Percentiles rank a stretch among this genome's conserved stretches.
Evolutionary conservation across 768 basidiomycete genomes (phyloP).

Genomic region (Russula emetica): DNA sequence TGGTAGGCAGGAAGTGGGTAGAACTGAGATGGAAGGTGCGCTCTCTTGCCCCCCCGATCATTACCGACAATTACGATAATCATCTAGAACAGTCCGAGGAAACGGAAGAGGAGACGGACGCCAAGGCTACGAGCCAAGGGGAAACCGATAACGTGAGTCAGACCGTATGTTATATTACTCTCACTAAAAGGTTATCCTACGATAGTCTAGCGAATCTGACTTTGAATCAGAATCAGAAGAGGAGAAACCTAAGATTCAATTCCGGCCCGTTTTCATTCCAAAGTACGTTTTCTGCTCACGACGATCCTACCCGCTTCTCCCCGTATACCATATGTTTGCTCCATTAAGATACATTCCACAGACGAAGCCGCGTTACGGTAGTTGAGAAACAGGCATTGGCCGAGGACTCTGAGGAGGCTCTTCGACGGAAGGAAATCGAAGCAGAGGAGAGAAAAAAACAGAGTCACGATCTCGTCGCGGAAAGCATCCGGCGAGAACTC

Average conservation of each 20-base stretch:
- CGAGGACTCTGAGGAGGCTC: conserved; percentile 71
- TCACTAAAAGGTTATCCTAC: conserved; percentile 27
- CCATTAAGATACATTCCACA: conserved; percentile 32
- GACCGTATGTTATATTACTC: conserved; percentile 7
- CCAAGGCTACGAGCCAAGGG: conserved; percentile 35
- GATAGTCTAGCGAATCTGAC: conserved; percentile 81
- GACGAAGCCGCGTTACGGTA: conserved; percentile 73
- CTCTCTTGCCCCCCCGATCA: conserved; percentile 32
- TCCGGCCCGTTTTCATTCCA: conserved; percentile 90
- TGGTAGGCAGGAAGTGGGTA: conserved; percentile 72
- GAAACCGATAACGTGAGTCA: conserved; percentile 45
- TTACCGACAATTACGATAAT: conserved; percentile 20
- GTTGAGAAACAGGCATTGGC: conserved; percentile 62
- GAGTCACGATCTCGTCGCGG: conserved; percentile 89
- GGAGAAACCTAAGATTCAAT: conserved; percentile 66
- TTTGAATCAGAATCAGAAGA: conserved; percentile 61
- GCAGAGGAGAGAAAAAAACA: conserved; percentile 81
- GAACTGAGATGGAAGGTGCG: conserved; percentile 51
- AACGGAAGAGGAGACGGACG: conserved; percentile 47
- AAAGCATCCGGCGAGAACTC: conserved; percentile 87
- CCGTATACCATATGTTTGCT: background rate
- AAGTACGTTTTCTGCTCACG: conserved; percentile 56
- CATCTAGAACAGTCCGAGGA: conserved; percentile 37
- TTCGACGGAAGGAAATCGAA: conserved; percentile 65
- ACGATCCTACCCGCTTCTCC: background rate